Conservation (phyloP, 495 filamentous ascomycete genomes). For the Aspergillus hancockii region DNA sequence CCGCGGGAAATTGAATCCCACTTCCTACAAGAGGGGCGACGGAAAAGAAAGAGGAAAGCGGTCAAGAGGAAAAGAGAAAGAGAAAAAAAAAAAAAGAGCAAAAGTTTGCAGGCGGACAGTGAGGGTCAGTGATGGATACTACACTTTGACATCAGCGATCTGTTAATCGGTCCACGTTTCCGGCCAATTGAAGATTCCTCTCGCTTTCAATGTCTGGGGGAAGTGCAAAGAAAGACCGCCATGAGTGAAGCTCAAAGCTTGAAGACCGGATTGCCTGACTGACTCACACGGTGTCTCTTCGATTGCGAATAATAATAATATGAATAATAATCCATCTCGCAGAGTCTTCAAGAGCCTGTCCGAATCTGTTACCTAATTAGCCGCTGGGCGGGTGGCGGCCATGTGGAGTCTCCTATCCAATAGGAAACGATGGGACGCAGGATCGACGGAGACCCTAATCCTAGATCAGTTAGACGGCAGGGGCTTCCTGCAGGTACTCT, state of each 20-base stretch:
- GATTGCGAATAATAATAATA: not conserved
- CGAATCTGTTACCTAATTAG: not conserved
- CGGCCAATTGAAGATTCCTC: not conserved
- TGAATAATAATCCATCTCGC: not conserved
- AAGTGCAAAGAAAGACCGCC: not conserved
- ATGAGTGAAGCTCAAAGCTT: not conserved
- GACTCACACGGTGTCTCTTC: not conserved
- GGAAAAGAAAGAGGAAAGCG: constrained; percentile 1
- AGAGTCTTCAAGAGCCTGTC: not conserved
- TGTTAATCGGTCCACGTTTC: not conserved
- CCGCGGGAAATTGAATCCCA: not conserved
- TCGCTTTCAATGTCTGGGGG: not conserved
- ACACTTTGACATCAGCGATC: not conserved
- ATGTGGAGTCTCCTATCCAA: not conserved
- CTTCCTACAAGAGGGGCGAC: not conserved
- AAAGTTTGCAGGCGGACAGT: not conserved
- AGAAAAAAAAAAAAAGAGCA: not conserved
- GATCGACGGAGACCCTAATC: not conserved
- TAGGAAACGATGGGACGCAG: not conserved
- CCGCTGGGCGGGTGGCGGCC: not conserved
- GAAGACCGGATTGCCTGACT: not conserved
- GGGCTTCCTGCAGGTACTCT: not conserved
- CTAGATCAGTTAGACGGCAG: not conserved
- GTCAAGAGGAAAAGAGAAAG: not conserved
- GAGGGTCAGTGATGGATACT: constrained; percentile 1